These are phyloP conservation scores for Microcera coccophila DNA, from an alignment of 2,329 filamentous ascomycete species.

Conservation along the genomic window DNA sequence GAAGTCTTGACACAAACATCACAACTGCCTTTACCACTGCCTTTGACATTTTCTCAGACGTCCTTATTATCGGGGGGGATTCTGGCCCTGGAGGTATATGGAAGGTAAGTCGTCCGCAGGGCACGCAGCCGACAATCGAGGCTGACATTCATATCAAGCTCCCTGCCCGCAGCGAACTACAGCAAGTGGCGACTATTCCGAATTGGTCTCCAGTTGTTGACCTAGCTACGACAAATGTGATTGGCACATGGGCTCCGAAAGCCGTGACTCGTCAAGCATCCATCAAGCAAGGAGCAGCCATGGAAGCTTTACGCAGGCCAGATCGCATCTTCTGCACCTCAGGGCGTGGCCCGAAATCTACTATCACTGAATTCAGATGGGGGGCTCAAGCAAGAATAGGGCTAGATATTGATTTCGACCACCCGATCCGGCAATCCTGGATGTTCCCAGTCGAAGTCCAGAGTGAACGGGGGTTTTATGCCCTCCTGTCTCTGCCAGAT, in stretches of 20 bases:
- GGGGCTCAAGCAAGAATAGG: constrained; percentile 67
- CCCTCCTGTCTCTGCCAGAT: constrained; percentile 49
- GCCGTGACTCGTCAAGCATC: constrained; percentile 1
- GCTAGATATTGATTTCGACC: constrained; percentile 49
- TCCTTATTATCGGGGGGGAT: constrained; percentile 76
- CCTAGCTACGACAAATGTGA: constrained; percentile 45
- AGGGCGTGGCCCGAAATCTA: constrained; percentile 58
- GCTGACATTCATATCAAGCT: constrained; percentile 36
- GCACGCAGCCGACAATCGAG: not conserved
- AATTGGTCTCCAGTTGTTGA: constrained; percentile 62
- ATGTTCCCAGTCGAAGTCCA: constrained; percentile 36
- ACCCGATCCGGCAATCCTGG: constrained; percentile 52
- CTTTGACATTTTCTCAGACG: constrained; percentile 64
- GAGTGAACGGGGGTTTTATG: constrained; percentile 22
- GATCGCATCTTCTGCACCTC: constrained; percentile 65
- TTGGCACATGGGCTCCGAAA: constrained; percentile 23
- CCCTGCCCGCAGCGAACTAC: constrained; percentile 50
- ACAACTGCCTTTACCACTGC: constrained; percentile 77
- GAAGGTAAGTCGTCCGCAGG: constrained; percentile 47
- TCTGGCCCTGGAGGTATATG: constrained; percentile 75
- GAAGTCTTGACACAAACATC: constrained; percentile 66
- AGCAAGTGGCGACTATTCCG: constrained; percentile 48
- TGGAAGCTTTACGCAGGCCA: constrained; percentile 26
- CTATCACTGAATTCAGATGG: constrained; percentile 64
- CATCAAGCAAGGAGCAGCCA: not conserved